These are phyloP conservation scores for Fusarium virguliforme DNA, from an alignment of 2,329 filamentous ascomycete genomes.

Conservation along the genomic window DNA sequence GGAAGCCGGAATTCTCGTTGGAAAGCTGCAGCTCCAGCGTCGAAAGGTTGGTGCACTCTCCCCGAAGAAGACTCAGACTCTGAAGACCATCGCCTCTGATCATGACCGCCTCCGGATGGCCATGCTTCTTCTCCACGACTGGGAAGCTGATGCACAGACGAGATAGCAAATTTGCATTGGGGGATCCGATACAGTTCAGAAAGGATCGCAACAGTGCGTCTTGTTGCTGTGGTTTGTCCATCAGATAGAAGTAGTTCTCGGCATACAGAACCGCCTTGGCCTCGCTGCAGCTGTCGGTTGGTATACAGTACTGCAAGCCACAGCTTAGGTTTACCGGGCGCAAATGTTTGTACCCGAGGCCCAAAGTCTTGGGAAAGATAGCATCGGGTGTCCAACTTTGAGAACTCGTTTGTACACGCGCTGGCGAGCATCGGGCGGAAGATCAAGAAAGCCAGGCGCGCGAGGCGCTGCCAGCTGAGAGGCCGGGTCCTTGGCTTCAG, in stretches of 20 bases:
- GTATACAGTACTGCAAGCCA: slow-evolving; percentile 31
- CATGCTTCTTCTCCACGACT: slow-evolving; percentile 4
- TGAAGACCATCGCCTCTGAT: slow-evolving; percentile 27
- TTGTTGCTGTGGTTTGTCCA: slow-evolving; percentile 23
- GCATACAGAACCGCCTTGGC: slow-evolving; percentile 29
- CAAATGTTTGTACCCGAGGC: slow-evolving; percentile 26
- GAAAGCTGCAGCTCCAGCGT: slow-evolving; percentile 26
- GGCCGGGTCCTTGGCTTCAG: no score
- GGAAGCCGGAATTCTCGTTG: slow-evolving; percentile 17
- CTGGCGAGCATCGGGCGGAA: slow-evolving; percentile 15
- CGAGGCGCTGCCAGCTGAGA: background rate
- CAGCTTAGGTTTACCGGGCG: slow-evolving; percentile 21
- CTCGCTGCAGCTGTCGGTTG: slow-evolving; percentile 24
- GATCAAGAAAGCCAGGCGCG: slow-evolving; percentile 15
- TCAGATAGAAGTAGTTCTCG: slow-evolving; percentile 20
- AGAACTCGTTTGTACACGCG: slow-evolving; percentile 29
- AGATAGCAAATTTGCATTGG: slow-evolving; percentile 25
- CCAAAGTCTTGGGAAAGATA: slow-evolving; percentile 31
- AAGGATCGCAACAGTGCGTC: slow-evolving; percentile 26
- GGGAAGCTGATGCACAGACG: slow-evolving; percentile 33
- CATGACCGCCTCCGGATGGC: slow-evolving; percentile 12
- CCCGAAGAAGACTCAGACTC: slow-evolving; percentile 24
- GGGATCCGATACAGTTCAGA: slow-evolving; percentile 25
- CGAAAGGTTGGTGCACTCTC: slow-evolving; percentile 23
- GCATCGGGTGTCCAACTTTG: slow-evolving; percentile 20